A percentile compares a stretch with the other conserved stretches of the same genome.
Evolutionary conservation across 177 flowering plant species (phyloP).

Genomic region (Tripterygium wilfordii): DNA sequence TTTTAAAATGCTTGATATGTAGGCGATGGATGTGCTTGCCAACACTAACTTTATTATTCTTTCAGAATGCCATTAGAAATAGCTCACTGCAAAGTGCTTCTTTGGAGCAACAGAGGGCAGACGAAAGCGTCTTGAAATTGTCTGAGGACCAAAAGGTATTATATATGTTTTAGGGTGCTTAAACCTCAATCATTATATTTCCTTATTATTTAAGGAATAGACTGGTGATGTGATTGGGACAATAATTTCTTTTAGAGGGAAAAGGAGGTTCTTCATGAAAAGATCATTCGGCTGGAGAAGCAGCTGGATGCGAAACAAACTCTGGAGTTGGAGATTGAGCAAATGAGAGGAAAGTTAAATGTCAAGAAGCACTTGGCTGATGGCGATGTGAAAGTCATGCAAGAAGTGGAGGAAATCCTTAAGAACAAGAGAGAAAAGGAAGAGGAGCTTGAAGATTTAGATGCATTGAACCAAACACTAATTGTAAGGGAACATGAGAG

Average conservation of each 20-base stretch:
- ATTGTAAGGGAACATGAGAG: constrained; percentile 23
- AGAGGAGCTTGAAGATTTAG: constrained; percentile 20
- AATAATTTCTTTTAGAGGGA: constrained; percentile 38
- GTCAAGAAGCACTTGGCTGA: constrained; percentile 53
- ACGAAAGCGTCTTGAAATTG: constrained; percentile 58
- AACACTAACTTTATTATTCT: constrained; percentile 2
- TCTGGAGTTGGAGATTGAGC: constrained; percentile 53
- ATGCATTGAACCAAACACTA: constrained; percentile 23
- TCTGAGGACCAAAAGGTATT: constrained; percentile 80
- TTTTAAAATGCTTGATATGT: too few relatives aligned
- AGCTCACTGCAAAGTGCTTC: constrained; percentile 56
- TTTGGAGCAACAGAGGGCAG: constrained; percentile 64
- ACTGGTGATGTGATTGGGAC: too few relatives aligned
- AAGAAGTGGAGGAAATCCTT: constrained; percentile 12
- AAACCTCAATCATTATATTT: background rate
- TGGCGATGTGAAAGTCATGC: constrained; percentile 41
- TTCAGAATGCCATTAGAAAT: constrained; percentile 56
- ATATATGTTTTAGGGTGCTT: background rate
- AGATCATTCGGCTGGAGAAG: constrained; percentile 41
- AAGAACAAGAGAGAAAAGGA: constrained; percentile 22
- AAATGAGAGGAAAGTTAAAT: constrained; percentile 39
- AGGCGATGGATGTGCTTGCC: background rate
- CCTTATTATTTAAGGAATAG: too few relatives aligned
- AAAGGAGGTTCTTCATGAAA: constrained; percentile 52
- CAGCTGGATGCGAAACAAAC: constrained; percentile 55